A percentile compares a stretch with the other conserved stretches of the same genome.
These are phyloP conservation scores for Populus hybrid DNA, from an alignment of 441 rosid species.

Conservation along the genomic window DNA sequence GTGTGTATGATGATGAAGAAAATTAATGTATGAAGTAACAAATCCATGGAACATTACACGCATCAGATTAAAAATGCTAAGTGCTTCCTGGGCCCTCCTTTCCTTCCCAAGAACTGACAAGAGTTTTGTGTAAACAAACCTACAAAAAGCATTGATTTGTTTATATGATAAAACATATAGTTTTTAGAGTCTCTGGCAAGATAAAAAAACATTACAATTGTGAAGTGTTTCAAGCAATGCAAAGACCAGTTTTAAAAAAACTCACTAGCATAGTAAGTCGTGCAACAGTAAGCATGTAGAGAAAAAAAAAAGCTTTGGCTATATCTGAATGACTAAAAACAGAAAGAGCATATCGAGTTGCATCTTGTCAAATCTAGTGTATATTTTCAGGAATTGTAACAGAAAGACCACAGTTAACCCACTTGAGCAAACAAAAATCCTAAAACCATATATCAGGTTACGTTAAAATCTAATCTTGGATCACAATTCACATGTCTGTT, in stretches of 20 bases:
- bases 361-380: background rate
- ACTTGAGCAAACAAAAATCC: background rate
- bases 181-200: background rate
- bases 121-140: conserved; percentile 95
- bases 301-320: background rate
- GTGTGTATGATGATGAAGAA: background rate
- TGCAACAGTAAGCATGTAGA: background rate
- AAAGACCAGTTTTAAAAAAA: background rate
- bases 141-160: conserved; percentile 29
- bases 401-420: background rate
- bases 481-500: background rate
- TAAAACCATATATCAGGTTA: background rate
- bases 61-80: conserved; percentile 63
- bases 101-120: conserved; percentile 77
- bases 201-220: background rate
- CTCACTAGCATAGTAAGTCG: background rate
- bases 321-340: background rate
- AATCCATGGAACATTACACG: conserved; percentile 49
- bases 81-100: conserved; percentile 71
- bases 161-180: background rate
- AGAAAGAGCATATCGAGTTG: background rate
- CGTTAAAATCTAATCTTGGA: background rate
- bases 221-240: background rate
- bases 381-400: background rate
- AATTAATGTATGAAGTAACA: conserved; percentile 3